Percentiles rank a stretch among this genome's conserved stretches.
phyloP scores from a whole-genome alignment of 2,329 filamentous ascomycete genomes.

The Exserohilum rostratum region DNA sequence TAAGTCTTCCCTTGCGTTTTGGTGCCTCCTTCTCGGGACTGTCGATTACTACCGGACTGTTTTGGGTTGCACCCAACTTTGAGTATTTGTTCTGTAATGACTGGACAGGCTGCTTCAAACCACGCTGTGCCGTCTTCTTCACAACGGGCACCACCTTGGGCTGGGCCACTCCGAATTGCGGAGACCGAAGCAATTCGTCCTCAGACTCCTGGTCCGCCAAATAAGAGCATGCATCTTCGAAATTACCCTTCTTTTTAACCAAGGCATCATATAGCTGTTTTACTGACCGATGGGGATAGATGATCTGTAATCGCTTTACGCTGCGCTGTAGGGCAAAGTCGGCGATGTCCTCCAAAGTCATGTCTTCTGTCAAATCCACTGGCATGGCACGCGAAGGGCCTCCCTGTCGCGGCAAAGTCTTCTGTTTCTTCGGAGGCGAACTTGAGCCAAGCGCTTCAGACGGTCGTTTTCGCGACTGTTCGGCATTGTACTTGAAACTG shows the following conservation, averaged over 20 bases:
- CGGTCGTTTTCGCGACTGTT: slow-evolving; percentile 36
- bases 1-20: slow-evolving; percentile 51
- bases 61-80: slow-evolving; percentile 27
- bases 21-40: slow-evolving; percentile 28
- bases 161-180: slow-evolving; percentile 29
- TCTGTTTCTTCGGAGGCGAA: slow-evolving; percentile 35
- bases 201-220: slow-evolving; percentile 33
- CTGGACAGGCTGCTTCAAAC: slow-evolving; percentile 60
- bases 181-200: slow-evolving; percentile 44
- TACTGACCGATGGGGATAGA: slow-evolving; percentile 57
- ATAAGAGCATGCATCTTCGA: slow-evolving; percentile 56
- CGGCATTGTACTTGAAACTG: slow-evolving; percentile 29
- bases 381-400: slow-evolving; percentile 44
- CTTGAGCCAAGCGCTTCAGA: slow-evolving; percentile 23
- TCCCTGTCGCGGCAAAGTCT: slow-evolving; percentile 31
- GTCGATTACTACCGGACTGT: slow-evolving; percentile 17
- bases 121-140: slow-evolving; percentile 60
- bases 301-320: slow-evolving; percentile 58
- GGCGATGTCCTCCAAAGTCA: slow-evolving; percentile 37
- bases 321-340: slow-evolving; percentile 59
- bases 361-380: slow-evolving; percentile 32
- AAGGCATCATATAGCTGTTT: slow-evolving; percentile 59
- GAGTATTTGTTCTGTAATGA: slow-evolving; percentile 64
- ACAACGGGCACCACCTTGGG: slow-evolving; percentile 24
- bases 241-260: slow-evolving; percentile 57